Percentiles rank a stretch among this genome's conserved stretches.
Conservation (phyloP, 1,284 basidiomycete genomes). For the Sporisorium graminicola region DNA sequence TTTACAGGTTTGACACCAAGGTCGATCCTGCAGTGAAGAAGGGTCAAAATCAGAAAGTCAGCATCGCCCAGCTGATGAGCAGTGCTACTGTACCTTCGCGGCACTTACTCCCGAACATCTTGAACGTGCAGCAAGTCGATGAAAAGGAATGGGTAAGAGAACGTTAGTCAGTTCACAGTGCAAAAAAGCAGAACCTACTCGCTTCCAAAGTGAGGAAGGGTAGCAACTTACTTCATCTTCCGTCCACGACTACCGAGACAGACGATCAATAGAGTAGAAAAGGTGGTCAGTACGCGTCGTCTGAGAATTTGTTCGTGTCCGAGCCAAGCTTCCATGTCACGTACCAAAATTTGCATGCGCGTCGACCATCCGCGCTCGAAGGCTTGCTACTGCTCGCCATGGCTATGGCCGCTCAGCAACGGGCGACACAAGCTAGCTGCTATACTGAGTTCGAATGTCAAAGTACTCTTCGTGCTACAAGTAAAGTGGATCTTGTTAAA, state of each 20-base stretch:
- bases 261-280: too few species aligned
- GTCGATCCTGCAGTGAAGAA: conserved; percentile 7
- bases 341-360: conserved; percentile 13
- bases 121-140: neutral
- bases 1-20: conserved; percentile 42
- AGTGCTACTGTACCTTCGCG: neutral
- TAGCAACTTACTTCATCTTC: conserved; percentile 44
- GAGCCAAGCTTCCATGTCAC: neutral
- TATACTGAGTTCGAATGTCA: neutral
- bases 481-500: neutral
- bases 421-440: neutral
- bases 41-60: neutral
- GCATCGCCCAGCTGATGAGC: neutral
- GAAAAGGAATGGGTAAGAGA: too few species aligned
- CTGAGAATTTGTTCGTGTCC: neutral
- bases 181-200: neutral
- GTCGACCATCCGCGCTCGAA: neutral
- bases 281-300: conserved; percentile 8
- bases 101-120: conserved; percentile 39
- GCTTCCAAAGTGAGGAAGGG: too few species aligned
- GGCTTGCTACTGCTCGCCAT: neutral
- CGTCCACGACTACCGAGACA: conserved; percentile 26
- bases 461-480: neutral
- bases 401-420: neutral
- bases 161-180: neutral